Conservation (phyloP, 1,284 basidiomycete genomes). For the Mycena sp. region DNA sequence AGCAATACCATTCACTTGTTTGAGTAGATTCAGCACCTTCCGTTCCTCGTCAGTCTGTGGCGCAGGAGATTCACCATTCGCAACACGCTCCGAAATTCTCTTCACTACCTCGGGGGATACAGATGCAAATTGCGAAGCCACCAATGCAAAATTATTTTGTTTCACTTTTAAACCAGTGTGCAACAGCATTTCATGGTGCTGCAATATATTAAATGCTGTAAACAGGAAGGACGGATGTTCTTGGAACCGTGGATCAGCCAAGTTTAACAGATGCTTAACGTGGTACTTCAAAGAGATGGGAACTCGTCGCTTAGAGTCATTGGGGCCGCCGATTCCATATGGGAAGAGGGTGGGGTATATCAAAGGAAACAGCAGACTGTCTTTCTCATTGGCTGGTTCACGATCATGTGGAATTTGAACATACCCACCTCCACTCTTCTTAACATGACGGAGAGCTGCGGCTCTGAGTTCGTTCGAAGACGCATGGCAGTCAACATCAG, state of each 20-base stretch:
- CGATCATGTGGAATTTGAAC: constrained; percentile 42
- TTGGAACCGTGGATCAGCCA: constrained; percentile 45
- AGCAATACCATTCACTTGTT: constrained; percentile 43
- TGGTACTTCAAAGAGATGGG: constrained; percentile 39
- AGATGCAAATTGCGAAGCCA: too few species aligned
- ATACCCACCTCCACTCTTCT: constrained; percentile 37
- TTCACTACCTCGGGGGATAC: too few species aligned
- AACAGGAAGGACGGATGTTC: constrained; percentile 49
- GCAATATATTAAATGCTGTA: constrained; percentile 49
- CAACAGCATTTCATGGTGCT: too few species aligned
- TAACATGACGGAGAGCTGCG: constrained; percentile 44
- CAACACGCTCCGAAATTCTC: constrained; percentile 33
- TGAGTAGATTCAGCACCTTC: constrained; percentile 41
- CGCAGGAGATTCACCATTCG: constrained; percentile 28
- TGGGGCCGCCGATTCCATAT: constrained; percentile 48
- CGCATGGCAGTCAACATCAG: too few species aligned
- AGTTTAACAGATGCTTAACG: constrained; percentile 38
- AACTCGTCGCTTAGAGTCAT: constrained; percentile 32
- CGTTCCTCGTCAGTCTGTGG: constrained; percentile 38
- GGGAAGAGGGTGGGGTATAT: constrained; percentile 49
- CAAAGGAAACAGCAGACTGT: constrained; percentile 40
- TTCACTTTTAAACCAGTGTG: too few species aligned
- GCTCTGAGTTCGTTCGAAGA: constrained; percentile 42
- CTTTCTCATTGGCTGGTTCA: constrained; percentile 42
- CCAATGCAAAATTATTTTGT: too few species aligned